phyloP scores from a whole-genome alignment of 139 green algal genomes.

The Chlamydomonas incerta region DNA sequence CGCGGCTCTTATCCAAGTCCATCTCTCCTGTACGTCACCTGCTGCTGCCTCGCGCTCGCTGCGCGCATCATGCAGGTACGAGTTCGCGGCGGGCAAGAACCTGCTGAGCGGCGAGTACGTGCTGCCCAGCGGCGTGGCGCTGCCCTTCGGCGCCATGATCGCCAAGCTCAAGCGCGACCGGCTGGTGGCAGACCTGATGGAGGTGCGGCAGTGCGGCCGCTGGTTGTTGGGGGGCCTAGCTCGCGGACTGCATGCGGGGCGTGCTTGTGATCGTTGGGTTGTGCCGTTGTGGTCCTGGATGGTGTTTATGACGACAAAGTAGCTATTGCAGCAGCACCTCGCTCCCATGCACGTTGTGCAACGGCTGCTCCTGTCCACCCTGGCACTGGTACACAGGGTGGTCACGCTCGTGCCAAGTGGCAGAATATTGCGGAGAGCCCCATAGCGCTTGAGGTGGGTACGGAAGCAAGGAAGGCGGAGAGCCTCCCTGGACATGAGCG shows the following conservation, averaged over 20 bases:
- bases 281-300: no score
- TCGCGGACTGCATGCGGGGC: no score
- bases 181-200: conserved; percentile 54
- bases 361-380: neutral
- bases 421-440: conserved; percentile 13
- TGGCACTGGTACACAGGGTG: neutral
- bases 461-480: no score
- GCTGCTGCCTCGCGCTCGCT: no score
- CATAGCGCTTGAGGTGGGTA: conserved; percentile 29
- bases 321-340: no score
- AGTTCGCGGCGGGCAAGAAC: conserved; percentile 42
- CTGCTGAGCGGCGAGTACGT: conserved; percentile 55
- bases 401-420: neutral
- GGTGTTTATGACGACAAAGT: no score
- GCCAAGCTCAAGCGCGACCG: conserved; percentile 55
- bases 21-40: neutral
- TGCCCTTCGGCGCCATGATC: conserved; percentile 67
- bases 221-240: no score
- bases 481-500: no score
- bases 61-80: conserved; percentile 12
- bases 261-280: no score
- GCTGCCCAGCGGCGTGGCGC: conserved; percentile 59
- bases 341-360: no score
- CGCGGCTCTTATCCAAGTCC: no score
- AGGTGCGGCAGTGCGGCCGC: no score